Percentiles rank a stretch among this genome's conserved stretches.
These are phyloP conservation scores for Torrubiella hemipterigena DNA, from an alignment of 2,329 filamentous ascomycete genomes.

Conservation along the genomic window DNA sequence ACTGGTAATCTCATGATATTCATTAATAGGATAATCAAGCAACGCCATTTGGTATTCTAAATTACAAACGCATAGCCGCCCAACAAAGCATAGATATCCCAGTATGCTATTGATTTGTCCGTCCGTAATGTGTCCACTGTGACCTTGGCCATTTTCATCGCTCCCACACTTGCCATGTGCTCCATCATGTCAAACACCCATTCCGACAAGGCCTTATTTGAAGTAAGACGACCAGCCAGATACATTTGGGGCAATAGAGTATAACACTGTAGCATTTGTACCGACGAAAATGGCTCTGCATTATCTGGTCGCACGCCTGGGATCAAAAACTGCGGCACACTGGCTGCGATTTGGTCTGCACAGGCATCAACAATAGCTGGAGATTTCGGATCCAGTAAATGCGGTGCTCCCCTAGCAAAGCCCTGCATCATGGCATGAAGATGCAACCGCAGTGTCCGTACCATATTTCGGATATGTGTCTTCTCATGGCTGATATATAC, in stretches of 20 bases:
- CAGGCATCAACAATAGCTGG: constrained; percentile 2
- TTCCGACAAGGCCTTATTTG: too few relatives aligned
- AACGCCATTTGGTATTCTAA: too few relatives aligned
- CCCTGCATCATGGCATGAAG: constrained; percentile 6
- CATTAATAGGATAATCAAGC: too few relatives aligned
- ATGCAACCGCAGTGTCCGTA: constrained; percentile 11
- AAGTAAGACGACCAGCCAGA: too few relatives aligned
- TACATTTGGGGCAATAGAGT: too few relatives aligned
- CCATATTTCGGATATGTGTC: constrained; percentile 12
- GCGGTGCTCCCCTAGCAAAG: background rate
- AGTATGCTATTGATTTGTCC: constrained; percentile 3
- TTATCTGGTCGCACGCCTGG: too few relatives aligned
- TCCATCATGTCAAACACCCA: too few relatives aligned
- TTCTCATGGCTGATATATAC: constrained; percentile 10
- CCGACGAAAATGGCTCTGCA: too few relatives aligned
- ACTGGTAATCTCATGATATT: too few relatives aligned
- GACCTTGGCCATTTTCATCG: constrained; percentile 7
- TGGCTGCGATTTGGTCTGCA: too few relatives aligned
- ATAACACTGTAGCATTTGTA: too few relatives aligned
- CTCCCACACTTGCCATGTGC: constrained; percentile 9
- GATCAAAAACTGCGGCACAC: too few relatives aligned
- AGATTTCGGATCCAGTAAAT: background rate
- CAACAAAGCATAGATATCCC: constrained; percentile 12
- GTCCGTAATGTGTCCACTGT: constrained; percentile 7
- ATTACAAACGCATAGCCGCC: constrained; percentile 15